Conservation (phyloP, 177 flowering plant species). For the Vitis hybrid region DNA sequence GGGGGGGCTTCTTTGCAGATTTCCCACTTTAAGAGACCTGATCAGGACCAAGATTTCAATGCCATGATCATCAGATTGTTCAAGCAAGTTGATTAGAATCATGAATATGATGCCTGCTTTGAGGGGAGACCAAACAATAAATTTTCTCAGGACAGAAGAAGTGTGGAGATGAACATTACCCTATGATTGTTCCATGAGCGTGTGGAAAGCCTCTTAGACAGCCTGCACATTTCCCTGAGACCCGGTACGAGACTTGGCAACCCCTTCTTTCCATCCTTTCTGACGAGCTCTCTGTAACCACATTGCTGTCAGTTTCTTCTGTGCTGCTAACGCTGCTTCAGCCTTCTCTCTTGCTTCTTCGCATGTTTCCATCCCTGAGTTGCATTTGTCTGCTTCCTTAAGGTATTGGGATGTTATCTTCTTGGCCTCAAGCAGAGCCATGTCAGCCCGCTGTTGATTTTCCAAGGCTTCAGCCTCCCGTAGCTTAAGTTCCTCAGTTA, state of each 20-base stretch:
- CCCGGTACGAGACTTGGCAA: conserved; percentile 32
- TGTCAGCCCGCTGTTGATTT: conserved; percentile 61
- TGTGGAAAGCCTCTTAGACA: conserved; percentile 5
- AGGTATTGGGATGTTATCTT: conserved; percentile 79
- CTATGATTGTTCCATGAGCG: not conserved
- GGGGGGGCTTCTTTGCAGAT: too few relatives aligned
- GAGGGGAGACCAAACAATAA: too few relatives aligned
- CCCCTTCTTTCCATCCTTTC: conserved; percentile 83
- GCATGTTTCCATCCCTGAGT: conserved; percentile 91
- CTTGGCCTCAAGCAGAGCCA: conserved; percentile 82
- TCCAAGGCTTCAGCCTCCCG: conserved; percentile 79
- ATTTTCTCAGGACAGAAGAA: not conserved
- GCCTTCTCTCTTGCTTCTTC: conserved; percentile 91
- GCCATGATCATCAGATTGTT: not conserved
- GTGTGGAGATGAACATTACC: not conserved
- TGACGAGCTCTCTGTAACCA: conserved; percentile 88
- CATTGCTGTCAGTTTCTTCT: conserved; percentile 56
- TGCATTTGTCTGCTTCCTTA: conserved; percentile 96
- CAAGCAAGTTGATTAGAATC: not conserved
- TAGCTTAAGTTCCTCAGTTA: conserved; percentile 70
- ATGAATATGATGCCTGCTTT: too few relatives aligned
- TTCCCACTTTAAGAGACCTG: not conserved
- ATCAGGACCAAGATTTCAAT: not conserved
- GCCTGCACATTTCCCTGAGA: conserved; percentile 35
- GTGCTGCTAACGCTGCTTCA: conserved; percentile 61